Conservation (phyloP, 2,329 filamentous ascomycete genomes). For the Hyphodiscus sp. region DNA sequence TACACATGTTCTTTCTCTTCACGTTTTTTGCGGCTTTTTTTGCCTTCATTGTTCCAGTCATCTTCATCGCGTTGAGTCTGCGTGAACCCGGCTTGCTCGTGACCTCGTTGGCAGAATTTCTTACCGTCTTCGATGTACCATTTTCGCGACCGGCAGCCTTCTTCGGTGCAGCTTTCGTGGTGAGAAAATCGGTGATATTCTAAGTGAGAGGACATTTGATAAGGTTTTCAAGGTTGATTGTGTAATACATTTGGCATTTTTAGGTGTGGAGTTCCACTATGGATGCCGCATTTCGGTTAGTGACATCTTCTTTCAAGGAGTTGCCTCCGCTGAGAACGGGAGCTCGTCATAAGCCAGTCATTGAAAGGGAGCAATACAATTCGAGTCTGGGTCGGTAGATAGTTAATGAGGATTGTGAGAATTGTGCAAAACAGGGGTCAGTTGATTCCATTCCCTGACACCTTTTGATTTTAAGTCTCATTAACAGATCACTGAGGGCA, state of each 20-base stretch:
- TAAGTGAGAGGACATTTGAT: constrained; percentile 25
- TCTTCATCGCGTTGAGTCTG: constrained; percentile 57
- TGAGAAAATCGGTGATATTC: constrained; percentile 34
- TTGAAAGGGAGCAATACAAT: not conserved
- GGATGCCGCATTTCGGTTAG: not conserved
- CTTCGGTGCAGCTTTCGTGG: constrained; percentile 45
- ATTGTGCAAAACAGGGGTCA: not conserved
- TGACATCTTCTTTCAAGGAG: not conserved
- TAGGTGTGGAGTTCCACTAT: not conserved
- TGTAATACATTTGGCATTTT: not conserved
- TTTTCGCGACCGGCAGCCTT: constrained; percentile 53
- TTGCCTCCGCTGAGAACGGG: not conserved
- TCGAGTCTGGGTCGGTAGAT: not conserved
- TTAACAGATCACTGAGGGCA: too few relatives aligned
- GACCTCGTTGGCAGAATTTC: constrained; percentile 59
- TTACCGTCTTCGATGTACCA: constrained; percentile 57
- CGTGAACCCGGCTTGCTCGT: constrained; percentile 46
- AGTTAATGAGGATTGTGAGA: too few relatives aligned
- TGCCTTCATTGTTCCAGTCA: constrained; percentile 57
- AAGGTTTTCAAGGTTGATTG: not conserved
- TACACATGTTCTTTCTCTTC: constrained; percentile 53
- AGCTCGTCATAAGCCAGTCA: not conserved
- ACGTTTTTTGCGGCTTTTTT: constrained; percentile 47
- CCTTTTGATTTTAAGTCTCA: too few relatives aligned
- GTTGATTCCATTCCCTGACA: too few relatives aligned